A percentile compares a stretch with the other conserved stretches of the same genome.
Conservation (phyloP, 805 yeast genomes). For the Brettanomyces naardenensis region DNA sequence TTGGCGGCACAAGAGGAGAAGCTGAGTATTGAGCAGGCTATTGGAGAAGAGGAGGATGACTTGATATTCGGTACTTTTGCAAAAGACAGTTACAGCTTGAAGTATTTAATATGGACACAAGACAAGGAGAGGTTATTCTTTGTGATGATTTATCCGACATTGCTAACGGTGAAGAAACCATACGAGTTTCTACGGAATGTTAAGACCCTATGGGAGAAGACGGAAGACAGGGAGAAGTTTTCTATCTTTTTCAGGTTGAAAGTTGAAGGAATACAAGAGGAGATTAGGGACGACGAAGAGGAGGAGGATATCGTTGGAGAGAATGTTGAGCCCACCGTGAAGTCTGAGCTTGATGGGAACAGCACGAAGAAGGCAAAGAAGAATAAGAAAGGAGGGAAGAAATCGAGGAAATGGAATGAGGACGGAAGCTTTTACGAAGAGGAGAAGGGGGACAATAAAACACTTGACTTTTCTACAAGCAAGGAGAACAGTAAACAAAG, state of each 20-base stretch:
- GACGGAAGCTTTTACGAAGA: slow-evolving; percentile 50
- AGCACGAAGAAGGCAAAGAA: slow-evolving; percentile 2
- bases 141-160: slow-evolving; percentile 35
- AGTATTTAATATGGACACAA: slow-evolving; percentile 31
- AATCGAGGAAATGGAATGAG: slow-evolving; percentile 56
- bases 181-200: slow-evolving; percentile 22
- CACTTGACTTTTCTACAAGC: slow-evolving; percentile 47
- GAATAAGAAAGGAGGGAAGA: slow-evolving; percentile 23
- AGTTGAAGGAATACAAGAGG: slow-evolving; percentile 17
- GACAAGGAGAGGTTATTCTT: slow-evolving; percentile 25
- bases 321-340: slow-evolving; percentile 8
- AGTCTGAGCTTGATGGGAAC: slow-evolving; percentile 4
- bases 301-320: slow-evolving; percentile 62
- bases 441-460: slow-evolving; percentile 22
- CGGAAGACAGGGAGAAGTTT: slow-evolving; percentile 25
- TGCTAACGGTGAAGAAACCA: slow-evolving; percentile 22
- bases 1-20: slow-evolving; percentile 8
- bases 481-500: slow-evolving; percentile 9
- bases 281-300: slow-evolving; percentile 23
- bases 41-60: slow-evolving; percentile 15
- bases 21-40: slow-evolving; percentile 8
- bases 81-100: slow-evolving; percentile 36
- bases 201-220: slow-evolving; percentile 16
- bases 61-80: slow-evolving; percentile 22
- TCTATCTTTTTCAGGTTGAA: slow-evolving; percentile 33